A percentile compares a stretch with the other conserved stretches of the same genome.
phyloP scores from a whole-genome alignment of 371 early-diverging fungal genomes.

The Haplosporangium sp. region DNA sequence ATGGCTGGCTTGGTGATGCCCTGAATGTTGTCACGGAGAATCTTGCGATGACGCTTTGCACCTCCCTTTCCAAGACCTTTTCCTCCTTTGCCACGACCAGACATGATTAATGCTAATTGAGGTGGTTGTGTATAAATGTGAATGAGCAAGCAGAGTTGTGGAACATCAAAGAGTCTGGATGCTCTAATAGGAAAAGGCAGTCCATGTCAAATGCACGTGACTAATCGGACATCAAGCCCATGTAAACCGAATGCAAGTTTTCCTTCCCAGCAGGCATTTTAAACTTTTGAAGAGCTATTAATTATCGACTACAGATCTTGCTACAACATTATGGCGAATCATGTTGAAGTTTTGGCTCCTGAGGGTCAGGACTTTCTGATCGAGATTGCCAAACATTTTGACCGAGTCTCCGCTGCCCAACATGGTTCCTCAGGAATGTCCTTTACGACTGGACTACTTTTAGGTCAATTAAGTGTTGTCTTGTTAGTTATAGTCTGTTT shows the following conservation, averaged over 20 bases:
- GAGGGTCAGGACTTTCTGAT: conserved; percentile 44
- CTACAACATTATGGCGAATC: conserved; percentile 23
- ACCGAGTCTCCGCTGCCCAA: conserved; percentile 16
- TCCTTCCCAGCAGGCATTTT: neutral
- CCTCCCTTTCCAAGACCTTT: conserved; percentile 98
- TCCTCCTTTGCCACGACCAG: conserved; percentile 98
- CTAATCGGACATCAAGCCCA: too few species aligned
- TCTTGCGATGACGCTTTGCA: conserved; percentile 99
- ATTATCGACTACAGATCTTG: neutral
- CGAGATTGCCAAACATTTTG: conserved; percentile 41
- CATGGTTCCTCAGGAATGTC: conserved; percentile 56
- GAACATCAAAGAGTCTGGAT: too few species aligned
- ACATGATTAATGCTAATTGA: conserved; percentile 79
- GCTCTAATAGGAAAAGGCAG: too few species aligned
- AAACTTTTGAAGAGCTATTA: neutral
- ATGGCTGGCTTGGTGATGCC: conserved; percentile 99
- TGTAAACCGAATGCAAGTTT: too few species aligned
- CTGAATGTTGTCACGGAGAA: conserved; percentile 98
- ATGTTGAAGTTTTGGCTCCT: conserved; percentile 36
- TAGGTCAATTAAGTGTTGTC: conserved; percentile 72
- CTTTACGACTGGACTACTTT: conserved; percentile 68
- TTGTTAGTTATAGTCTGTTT: conserved; percentile 66
- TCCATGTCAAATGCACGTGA: too few species aligned
- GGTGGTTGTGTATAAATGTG: too few species aligned
- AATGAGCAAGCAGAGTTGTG: too few species aligned